Base-by-base conservation (phyloP, 2,329 filamentous ascomycete genomes). In the Fusarium algeriense region DNA sequence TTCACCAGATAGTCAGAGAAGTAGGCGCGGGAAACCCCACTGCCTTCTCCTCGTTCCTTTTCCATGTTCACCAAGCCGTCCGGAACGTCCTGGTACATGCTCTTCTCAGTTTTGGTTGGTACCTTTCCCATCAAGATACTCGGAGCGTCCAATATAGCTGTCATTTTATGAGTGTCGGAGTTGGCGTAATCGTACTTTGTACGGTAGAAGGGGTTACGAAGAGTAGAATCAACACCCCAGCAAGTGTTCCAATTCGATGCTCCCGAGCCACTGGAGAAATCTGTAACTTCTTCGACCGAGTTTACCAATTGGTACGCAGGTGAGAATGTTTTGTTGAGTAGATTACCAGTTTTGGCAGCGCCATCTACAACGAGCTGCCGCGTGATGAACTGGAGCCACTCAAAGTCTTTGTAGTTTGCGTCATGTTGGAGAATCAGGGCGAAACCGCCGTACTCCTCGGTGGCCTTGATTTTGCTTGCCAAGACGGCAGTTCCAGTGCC, bases 41-140 rank as follows among this genome's bases (percentile, higher is more conserved):
- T 7, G 7, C 40, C 20, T 2, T 13, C 23, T 5, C n/a, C 40
- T n/a, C 23, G 5, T 5, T 14, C 5, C 4, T 23, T 17, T 17
- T 37, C 23, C 40, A 43, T 43, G 5, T 14, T n/a, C 2, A 43
- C 40, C n/a, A 43, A 17, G 12, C 20, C 40, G 6, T 26, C 13
- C 20, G 40, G 20, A 15, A 20, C 40, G 20, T 43, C 40, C 23
- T 23, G 7, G 7, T 23, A 26, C 13, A 15, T 15, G 7, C 23
- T 12, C 9, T 6, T 43, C 12, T 43, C 40, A 5, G 1, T 7
- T 8, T 0, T 6, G 4, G 4, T 23, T 7, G 14, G 20, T 9
- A 15, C 4, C 13, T 43, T 43, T 7, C 40, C 20, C 7, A 43
- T 23, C 13, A 26, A 15, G 20, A 23, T 8, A 13, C 40, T 23